A percentile compares a stretch with the other conserved stretches of the same genome.
phyloP scores from a whole-genome alignment of 345 rosid genomes.

The Cardamine resedifolia region DNA sequence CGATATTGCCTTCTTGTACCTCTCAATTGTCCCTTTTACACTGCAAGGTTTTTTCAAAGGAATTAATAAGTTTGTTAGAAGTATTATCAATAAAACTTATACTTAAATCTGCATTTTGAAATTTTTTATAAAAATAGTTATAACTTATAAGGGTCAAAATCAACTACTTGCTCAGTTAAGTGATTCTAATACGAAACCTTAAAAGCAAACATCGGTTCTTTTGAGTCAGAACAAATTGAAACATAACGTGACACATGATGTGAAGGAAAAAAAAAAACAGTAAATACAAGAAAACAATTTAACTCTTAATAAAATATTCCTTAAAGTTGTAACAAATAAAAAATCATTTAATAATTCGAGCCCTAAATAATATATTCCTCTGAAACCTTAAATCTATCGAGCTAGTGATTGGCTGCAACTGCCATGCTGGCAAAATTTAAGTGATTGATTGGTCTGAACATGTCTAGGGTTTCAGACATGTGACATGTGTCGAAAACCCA shows the following conservation, averaged over 20 bases:
- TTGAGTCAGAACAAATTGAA: conserved; percentile 35
- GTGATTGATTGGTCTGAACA: conserved; percentile 56
- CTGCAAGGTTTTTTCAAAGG: conserved; percentile 43
- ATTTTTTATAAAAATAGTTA: background rate
- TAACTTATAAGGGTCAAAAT: conserved; percentile 58
- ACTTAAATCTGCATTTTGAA: background rate
- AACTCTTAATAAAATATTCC: conserved; percentile 28
- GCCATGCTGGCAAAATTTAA: conserved; percentile 55
- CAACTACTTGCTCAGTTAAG: conserved; percentile 50
- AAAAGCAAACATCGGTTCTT: conserved; percentile 42
- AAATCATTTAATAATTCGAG: conserved; percentile 7
- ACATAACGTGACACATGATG: conserved; percentile 38
- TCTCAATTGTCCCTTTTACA: conserved; percentile 86
- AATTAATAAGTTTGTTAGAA: conserved; percentile 5
- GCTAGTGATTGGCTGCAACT: conserved; percentile 64
- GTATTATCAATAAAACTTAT: background rate
- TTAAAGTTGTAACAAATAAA: conserved; percentile 29
- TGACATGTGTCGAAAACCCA: conserved; percentile 53
- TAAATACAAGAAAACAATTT: background rate
- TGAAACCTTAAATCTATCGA: conserved; percentile 92
- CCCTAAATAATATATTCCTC: conserved; percentile 2
- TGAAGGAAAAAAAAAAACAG: background rate
- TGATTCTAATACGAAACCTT: conserved; percentile 59
- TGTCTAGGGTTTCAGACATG: conserved; percentile 36
- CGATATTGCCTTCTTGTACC: conserved; percentile 79